Percentiles rank a stretch among this genome's conserved stretches.
Evolutionary conservation across 202 grass and related monocot genomes (phyloP).

Genomic region (Panicum virgatum): DNA sequence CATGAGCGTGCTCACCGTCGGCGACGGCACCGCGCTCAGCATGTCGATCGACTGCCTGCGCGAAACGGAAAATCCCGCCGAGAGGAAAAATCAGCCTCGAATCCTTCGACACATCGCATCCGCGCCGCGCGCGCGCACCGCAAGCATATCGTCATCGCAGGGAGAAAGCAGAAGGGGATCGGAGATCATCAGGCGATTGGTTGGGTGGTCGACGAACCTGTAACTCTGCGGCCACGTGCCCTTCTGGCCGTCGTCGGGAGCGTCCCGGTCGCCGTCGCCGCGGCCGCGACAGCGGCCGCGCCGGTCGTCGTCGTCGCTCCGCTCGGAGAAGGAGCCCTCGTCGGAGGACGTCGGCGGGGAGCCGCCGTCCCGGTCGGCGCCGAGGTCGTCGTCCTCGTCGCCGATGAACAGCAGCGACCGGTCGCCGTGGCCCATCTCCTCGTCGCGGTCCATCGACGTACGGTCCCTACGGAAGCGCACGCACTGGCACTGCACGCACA

Average conservation of each 20-base stretch:
- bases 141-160: not conserved
- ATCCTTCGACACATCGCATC: not conserved
- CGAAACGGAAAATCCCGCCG: not conserved
- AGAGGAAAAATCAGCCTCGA: not conserved
- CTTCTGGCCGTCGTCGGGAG: constrained; percentile 15
- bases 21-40: constrained; percentile 53
- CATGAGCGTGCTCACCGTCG: constrained; percentile 48
- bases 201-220: constrained; percentile 27
- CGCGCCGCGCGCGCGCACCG: not conserved
- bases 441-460: constrained; percentile 50
- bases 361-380: constrained; percentile 31
- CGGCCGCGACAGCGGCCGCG: not conserved
- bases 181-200: not conserved
- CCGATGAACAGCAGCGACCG: constrained; percentile 56
- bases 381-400: constrained; percentile 61
- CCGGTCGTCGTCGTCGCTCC: constrained; percentile 20
- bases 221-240: constrained; percentile 65
- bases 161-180: too few species aligned
- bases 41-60: constrained; percentile 70
- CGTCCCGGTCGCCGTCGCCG: not conserved
- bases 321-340: constrained; percentile 32
- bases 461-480: too few species aligned
- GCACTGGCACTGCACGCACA: not conserved
- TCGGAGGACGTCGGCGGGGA: constrained; percentile 33
- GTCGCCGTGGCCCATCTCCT: constrained; percentile 60